These are phyloP conservation scores for Rhodotorula sp. DNA, from an alignment of 1,284 basidiomycete species.

Conservation along the genomic window DNA sequence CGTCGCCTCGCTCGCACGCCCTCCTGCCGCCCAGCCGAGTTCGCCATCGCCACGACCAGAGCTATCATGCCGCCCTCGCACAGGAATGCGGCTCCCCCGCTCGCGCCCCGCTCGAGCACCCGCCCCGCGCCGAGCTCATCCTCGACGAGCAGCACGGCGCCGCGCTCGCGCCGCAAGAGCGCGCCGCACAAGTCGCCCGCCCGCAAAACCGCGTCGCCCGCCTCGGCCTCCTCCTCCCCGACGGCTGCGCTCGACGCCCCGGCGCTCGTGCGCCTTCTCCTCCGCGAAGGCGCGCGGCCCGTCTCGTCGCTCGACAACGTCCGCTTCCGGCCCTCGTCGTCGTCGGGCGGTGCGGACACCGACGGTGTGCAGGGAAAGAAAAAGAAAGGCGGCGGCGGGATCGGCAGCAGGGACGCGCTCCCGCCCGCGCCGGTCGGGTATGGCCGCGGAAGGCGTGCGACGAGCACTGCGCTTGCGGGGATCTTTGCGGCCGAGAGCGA, in stretches of 20 bases:
- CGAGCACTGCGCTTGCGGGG: neutral
- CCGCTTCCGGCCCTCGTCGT: neutral
- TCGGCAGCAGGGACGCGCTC: slow-evolving; percentile 5
- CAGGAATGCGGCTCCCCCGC: too few species aligned
- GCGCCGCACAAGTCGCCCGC: slow-evolving; percentile 2
- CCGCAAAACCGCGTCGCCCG: neutral
- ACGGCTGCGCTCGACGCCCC: neutral
- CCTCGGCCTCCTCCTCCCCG: neutral
- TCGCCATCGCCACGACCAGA: neutral
- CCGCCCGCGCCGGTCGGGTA: slow-evolving; percentile 1
- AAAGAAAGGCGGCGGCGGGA: neutral
- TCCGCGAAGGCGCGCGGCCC: neutral
- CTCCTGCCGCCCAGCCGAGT: neutral
- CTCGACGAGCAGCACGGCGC: neutral
- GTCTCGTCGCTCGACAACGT: slow-evolving; percentile 9
- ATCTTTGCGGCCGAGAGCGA: neutral
- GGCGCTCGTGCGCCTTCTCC: neutral
- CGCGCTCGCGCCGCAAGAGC: slow-evolving; percentile 8
- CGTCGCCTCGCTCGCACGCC: neutral
- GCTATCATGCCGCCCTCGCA: neutral
- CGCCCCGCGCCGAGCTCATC: too few species aligned
- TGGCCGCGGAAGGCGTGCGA: slow-evolving; percentile 10
- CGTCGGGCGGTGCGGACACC: neutral
- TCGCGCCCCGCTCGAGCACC: neutral
- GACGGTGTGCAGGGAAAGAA: neutral